A percentile compares a stretch with the other conserved stretches of the same genome.
Conservation (phyloP, 2,329 filamentous ascomycete species). For the Aspergillus terreus region DNA sequence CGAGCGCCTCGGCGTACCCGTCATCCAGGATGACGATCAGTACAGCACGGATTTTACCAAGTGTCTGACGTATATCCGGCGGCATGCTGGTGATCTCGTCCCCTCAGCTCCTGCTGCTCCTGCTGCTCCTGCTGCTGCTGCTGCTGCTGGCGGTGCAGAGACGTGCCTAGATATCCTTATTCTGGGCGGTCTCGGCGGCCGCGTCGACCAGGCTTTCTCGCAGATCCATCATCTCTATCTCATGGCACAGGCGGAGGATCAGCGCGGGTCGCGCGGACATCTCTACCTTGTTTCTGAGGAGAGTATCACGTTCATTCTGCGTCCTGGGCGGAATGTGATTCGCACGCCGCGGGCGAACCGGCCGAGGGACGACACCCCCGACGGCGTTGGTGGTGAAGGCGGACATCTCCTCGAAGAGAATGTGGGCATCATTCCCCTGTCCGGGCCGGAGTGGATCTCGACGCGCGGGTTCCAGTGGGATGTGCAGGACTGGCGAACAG, state of each 20-base stretch:
- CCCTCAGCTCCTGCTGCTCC: slow-evolving; percentile 1
- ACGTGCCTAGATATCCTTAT: slow-evolving; percentile 63
- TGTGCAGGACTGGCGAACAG: slow-evolving; percentile 73
- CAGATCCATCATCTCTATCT: slow-evolving; percentile 79
- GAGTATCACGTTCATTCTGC: slow-evolving; percentile 79
- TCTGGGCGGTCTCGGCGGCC: slow-evolving; percentile 79
- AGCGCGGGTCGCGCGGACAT: slow-evolving; percentile 42
- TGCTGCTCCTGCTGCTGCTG: slow-evolving; percentile 4
- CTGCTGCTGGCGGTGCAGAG: slow-evolving; percentile 1
- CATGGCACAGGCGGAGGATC: slow-evolving; percentile 36
- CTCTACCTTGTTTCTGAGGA: slow-evolving; percentile 79
- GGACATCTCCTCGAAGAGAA: slow-evolving; percentile 63
- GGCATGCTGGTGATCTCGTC: slow-evolving; percentile 24
- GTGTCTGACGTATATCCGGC: slow-evolving; percentile 60
- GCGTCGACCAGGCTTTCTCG: slow-evolving; percentile 88
- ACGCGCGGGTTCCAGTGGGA: slow-evolving; percentile 89
- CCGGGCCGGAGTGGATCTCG: slow-evolving; percentile 72
- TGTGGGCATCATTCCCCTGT: slow-evolving; percentile 81
- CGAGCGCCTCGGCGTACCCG: slow-evolving; percentile 53
- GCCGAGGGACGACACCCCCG: background rate
- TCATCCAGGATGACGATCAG: slow-evolving; percentile 74
- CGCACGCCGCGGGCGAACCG: slow-evolving; percentile 50
- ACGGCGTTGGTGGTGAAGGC: slow-evolving; percentile 25
- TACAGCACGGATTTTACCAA: slow-evolving; percentile 91
- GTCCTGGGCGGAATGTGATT: slow-evolving; percentile 64